A percentile compares a stretch with the other conserved stretches of the same genome.
Evolutionary conservation across 192 early-diverging fungal species (phyloP).

Genomic region (Dispira simplex): DNA sequence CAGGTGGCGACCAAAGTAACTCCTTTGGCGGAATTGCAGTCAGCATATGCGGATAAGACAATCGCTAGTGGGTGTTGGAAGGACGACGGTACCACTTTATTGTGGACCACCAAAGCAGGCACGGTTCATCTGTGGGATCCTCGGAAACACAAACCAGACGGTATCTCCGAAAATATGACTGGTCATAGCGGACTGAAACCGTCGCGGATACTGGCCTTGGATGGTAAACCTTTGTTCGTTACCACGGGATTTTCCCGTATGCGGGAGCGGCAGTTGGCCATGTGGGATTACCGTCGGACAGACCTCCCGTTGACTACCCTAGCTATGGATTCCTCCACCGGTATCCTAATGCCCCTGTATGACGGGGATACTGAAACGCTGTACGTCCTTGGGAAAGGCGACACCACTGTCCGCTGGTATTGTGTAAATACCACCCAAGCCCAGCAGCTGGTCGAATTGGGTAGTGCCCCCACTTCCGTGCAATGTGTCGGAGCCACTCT

Average conservation of each 20-base stretch:
- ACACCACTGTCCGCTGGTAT: constrained; percentile 48
- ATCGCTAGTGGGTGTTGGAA: neutral
- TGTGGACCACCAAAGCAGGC: neutral
- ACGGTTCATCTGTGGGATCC: neutral
- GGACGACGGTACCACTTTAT: neutral
- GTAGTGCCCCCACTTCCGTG: constrained; percentile 16
- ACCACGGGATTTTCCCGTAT: constrained; percentile 33
- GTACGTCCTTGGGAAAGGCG: constrained; percentile 55
- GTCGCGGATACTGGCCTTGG: constrained; percentile 48
- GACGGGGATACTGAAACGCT: constrained; percentile 69
- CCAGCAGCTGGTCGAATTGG: constrained; percentile 19
- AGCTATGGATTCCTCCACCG: constrained; percentile 49
- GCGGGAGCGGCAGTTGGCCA: constrained; percentile 44
- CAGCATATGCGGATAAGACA: neutral
- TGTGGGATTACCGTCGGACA: constrained; percentile 64
- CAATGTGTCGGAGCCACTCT: constrained; percentile 40
- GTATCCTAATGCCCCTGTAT: constrained; percentile 53
- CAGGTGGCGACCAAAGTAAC: neutral
- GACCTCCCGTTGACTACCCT: constrained; percentile 35
- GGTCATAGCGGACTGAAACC: constrained; percentile 11
- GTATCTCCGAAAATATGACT: neutral
- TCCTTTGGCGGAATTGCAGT: neutral
- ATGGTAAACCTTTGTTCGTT: constrained; percentile 41
- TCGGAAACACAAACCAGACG: neutral
- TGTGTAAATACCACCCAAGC: constrained; percentile 31